Conservation (phyloP, 495 filamentous ascomycete genomes). For the Daldinia concentrica region DNA sequence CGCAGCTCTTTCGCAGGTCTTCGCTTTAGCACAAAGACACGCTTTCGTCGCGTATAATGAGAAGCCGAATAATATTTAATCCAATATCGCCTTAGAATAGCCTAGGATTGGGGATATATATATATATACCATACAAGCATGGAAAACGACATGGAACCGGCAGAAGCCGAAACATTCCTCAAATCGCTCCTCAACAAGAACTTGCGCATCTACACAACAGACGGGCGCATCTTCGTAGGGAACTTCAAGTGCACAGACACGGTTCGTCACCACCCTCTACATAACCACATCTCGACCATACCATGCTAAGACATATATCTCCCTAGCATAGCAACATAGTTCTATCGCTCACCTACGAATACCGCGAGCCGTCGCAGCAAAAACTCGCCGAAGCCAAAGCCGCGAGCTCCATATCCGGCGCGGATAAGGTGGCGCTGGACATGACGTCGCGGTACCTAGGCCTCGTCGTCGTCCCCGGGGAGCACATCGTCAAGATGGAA, state of each 20-base stretch:
- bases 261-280: slow-evolving; percentile 57
- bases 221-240: slow-evolving; percentile 88
- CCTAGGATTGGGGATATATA: not conserved
- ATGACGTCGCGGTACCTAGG: slow-evolving; percentile 89
- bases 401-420: slow-evolving; percentile 43
- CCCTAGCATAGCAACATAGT: slow-evolving; percentile 76
- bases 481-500: slow-evolving; percentile 87
- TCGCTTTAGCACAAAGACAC: not conserved
- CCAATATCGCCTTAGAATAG: not conserved
- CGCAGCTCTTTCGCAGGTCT: not conserved
- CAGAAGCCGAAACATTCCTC: slow-evolving; percentile 54
- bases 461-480: slow-evolving; percentile 87
- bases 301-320: not conserved
- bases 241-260: slow-evolving; percentile 94
- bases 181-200: slow-evolving; percentile 69
- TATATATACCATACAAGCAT: slow-evolving; percentile 9
- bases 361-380: slow-evolving; percentile 72
- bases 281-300: not conserved
- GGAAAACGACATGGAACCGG: slow-evolving; percentile 39
- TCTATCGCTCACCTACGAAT: slow-evolving; percentile 85
- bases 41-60: not conserved
- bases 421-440: slow-evolving; percentile 63
- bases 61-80: not conserved
- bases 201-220: slow-evolving; percentile 82
- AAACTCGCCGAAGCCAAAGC: slow-evolving; percentile 57